Evolutionary conservation across 257 asterid genomes (phyloP).

Genomic region (Knoxia roxburghii): DNA sequence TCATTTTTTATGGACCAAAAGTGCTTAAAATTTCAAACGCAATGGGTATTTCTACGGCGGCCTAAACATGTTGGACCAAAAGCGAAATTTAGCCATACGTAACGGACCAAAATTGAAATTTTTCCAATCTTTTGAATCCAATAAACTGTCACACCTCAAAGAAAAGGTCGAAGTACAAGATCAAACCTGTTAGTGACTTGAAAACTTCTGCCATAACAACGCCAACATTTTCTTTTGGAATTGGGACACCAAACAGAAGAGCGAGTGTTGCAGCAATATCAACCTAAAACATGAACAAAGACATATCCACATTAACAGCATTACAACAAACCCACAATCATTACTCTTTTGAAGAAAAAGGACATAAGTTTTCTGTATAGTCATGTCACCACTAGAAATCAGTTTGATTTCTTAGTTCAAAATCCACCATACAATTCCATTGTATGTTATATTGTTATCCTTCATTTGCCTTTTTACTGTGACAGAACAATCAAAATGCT

Average conservation of each 20-base stretch:
- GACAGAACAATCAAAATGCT: background rate
- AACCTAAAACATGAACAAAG: conserved; percentile 49
- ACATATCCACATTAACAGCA: background rate
- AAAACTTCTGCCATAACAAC: conserved; percentile 57
- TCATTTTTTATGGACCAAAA: too few relatives aligned
- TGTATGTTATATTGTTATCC: background rate
- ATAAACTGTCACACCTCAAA: background rate
- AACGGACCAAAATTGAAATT: too few relatives aligned
- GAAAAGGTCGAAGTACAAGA: conserved; percentile 2
- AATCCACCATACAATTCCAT: background rate
- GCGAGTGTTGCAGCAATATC: conserved; percentile 81
- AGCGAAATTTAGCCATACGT: too few relatives aligned
- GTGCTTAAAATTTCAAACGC: too few relatives aligned
- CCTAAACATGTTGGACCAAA: too few relatives aligned
- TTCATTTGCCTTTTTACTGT: background rate
- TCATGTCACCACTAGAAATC: background rate
- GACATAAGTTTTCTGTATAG: background rate
- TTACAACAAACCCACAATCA: background rate
- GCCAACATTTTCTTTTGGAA: conserved; percentile 85
- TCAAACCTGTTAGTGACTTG: conserved; percentile 55
- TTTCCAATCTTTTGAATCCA: too few relatives aligned
- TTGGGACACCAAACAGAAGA: conserved; percentile 88
- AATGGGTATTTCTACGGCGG: too few relatives aligned
- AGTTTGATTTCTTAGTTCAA: background rate
- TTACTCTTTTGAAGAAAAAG: background rate